Percentiles rank a stretch among this genome's conserved stretches.
These are phyloP conservation scores for Hanseniaspora lindneri DNA, from an alignment of 805 yeast species.

Conservation along the genomic window DNA sequence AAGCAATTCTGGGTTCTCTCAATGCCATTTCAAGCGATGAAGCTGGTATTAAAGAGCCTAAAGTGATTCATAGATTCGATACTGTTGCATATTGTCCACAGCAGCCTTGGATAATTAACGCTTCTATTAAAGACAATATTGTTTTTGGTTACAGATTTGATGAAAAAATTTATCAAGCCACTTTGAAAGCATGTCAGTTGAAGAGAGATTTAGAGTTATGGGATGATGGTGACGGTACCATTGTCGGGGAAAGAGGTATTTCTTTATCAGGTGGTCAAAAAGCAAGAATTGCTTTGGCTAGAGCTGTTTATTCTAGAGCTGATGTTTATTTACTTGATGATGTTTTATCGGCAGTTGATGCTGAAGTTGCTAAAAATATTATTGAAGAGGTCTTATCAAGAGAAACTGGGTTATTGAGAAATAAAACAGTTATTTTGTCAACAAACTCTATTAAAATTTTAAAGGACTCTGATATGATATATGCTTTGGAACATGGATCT, in stretches of 20 bases:
- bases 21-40: conserved; percentile 23
- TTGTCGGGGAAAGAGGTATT: conserved; percentile 52
- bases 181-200: conserved; percentile 41
- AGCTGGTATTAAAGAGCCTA: conserved; percentile 19
- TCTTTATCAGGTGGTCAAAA: conserved; percentile 54
- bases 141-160: conserved; percentile 40
- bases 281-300: conserved; percentile 52
- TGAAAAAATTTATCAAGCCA: conserved; percentile 32
- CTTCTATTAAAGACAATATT: conserved; percentile 40
- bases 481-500: conserved; percentile 42
- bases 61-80: conserved; percentile 23
- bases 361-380: conserved; percentile 51
- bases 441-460: conserved; percentile 49
- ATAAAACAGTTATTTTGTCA: conserved; percentile 45
- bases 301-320: conserved; percentile 53
- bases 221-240: conserved; percentile 43
- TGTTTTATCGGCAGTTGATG: conserved; percentile 59
- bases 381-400: conserved; percentile 38
- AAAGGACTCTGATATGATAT: conserved; percentile 47
- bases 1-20: conserved; percentile 46
- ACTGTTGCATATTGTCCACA: conserved; percentile 52
- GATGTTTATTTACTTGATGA: conserved; percentile 55
- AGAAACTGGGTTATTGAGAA: conserved; percentile 35
- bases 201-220: conserved; percentile 37
- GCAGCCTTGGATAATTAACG: conserved; percentile 43